A percentile compares a stretch with the other conserved stretches of the same genome.
These are phyloP conservation scores for Ceratobasidium sp. DNA, from an alignment of 1,284 basidiomycete genomes.

Conservation along the genomic window DNA sequence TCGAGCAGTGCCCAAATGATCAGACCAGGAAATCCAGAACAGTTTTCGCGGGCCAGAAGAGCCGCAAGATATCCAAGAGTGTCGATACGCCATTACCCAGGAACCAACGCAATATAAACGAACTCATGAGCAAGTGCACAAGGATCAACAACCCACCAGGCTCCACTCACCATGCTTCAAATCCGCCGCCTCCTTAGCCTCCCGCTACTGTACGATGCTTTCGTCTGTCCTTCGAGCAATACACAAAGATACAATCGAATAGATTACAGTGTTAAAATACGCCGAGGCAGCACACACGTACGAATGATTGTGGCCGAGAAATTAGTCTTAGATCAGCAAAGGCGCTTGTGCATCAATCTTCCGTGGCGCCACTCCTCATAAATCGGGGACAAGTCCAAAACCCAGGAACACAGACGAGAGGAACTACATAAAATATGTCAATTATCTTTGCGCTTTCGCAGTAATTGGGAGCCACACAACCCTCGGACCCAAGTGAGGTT, in stretches of 20 bases:
- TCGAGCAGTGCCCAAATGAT: no score
- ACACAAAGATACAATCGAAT: not conserved
- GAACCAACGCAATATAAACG: not conserved
- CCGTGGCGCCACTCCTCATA: not conserved
- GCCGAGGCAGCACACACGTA: not conserved
- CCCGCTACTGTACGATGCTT: not conserved
- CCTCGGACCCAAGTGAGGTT: no score
- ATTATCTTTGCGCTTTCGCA: no score
- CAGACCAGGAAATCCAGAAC: not conserved
- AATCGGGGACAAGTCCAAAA: not conserved
- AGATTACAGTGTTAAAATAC: not conserved
- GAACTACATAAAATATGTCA: no score
- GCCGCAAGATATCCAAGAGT: not conserved
- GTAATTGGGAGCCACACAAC: no score
- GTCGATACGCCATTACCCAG: no score
- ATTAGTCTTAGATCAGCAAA: conserved; percentile 36
- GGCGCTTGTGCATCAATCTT: not conserved
- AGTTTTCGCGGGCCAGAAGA: not conserved
- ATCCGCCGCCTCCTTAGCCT: not conserved
- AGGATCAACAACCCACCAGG: not conserved
- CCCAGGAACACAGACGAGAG: not conserved
- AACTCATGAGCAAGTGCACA: not conserved
- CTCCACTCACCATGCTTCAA: not conserved
- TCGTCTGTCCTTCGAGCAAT: not conserved
- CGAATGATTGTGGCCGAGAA: conserved; percentile 33